Conservation (phyloP, 306 rosid species). For the Hippophae gyantsensis region DNA sequence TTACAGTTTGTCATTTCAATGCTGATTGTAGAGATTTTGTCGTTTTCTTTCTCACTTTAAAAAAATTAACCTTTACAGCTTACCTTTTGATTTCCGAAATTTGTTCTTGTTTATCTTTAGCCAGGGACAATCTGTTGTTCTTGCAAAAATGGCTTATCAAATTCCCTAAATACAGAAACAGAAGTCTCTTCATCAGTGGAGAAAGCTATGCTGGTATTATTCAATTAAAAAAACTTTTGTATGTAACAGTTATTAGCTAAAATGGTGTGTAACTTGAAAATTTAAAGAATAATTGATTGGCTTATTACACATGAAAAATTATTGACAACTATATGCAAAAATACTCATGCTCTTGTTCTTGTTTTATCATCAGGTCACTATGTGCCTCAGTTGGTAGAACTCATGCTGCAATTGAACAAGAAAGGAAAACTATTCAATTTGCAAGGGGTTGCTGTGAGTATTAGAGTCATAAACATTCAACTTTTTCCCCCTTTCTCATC, state of each 20-base stretch:
- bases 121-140: conserved; percentile 29
- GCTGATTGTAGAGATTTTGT: conserved; percentile 24
- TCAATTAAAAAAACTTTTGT: neutral
- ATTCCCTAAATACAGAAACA: conserved; percentile 25
- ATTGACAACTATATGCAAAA: neutral
- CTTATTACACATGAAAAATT: too few relatives aligned
- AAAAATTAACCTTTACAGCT: conserved; percentile 18
- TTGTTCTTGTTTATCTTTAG: conserved; percentile 24
- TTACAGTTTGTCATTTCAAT: conserved; percentile 34
- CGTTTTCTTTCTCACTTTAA: conserved; percentile 10
- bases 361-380: conserved; percentile 26
- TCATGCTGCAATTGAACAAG: conserved; percentile 20
- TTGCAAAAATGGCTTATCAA: conserved; percentile 30
- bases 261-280: neutral
- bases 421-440: conserved; percentile 26
- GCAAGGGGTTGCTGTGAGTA: conserved; percentile 36
- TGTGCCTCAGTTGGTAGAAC: conserved; percentile 41
- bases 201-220: conserved; percentile 39
- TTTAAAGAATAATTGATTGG: neutral
- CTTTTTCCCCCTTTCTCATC: neutral
- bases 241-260: neutral
- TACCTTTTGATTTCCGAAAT: conserved; percentile 13
- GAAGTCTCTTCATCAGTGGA: conserved; percentile 26
- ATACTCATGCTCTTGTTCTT: neutral
- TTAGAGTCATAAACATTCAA: neutral